A percentile compares a stretch with the other conserved stretches of the same genome.
phyloP scores from a whole-genome alignment of 805 yeast species.

The Lachancea waltii region DNA sequence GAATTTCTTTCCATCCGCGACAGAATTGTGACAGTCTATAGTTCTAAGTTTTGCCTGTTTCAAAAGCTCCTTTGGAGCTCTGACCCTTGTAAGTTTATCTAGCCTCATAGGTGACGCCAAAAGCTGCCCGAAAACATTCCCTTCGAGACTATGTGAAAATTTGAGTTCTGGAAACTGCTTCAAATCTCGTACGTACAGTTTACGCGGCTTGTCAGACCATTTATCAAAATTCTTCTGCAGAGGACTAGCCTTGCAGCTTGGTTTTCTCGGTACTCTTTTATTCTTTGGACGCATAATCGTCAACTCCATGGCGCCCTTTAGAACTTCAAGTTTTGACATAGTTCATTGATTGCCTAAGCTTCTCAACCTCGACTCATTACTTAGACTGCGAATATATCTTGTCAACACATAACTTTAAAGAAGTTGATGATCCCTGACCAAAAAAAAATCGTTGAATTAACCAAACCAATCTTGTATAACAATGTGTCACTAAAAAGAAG shows the following conservation, averaged over 20 bases:
- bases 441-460: neutral
- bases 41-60: slow-evolving; percentile 11
- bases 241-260: slow-evolving; percentile 14
- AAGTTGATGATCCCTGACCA: neutral
- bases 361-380: too few species aligned
- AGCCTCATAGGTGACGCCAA: slow-evolving; percentile 40
- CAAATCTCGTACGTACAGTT: slow-evolving; percentile 13
- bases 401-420: neutral
- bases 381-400: too few species aligned
- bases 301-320: neutral
- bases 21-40: neutral
- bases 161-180: neutral
- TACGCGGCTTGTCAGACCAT: slow-evolving; percentile 31
- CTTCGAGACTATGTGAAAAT: slow-evolving; percentile 13
- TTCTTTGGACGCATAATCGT: neutral
- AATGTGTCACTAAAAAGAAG: neutral
- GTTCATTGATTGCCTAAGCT: too few species aligned
- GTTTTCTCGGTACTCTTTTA: neutral
- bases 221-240: slow-evolving; percentile 28
- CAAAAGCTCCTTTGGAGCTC: slow-evolving; percentile 37
- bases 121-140: slow-evolving; percentile 35
- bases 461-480: neutral
- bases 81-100: slow-evolving; percentile 33
- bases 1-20: neutral
- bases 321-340: neutral